Conservation (phyloP, 1,284 basidiomycete genomes). For the Leccinum fallax region DNA sequence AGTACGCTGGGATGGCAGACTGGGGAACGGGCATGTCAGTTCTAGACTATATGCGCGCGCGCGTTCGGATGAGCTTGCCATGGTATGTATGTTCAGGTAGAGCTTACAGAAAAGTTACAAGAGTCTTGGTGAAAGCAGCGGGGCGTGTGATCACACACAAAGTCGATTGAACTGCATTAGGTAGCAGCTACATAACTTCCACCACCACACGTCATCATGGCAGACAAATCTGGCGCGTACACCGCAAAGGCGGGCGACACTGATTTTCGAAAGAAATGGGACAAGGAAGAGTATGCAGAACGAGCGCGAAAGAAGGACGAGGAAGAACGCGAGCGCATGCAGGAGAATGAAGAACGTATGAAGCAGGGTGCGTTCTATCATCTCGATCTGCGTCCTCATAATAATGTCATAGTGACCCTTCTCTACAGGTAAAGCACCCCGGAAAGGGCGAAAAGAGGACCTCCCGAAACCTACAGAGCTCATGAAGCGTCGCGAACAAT, state of each 20-base stretch:
- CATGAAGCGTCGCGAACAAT: conserved; percentile 80
- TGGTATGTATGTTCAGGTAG: conserved; percentile 20
- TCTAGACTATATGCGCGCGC: neutral
- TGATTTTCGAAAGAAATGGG: conserved; percentile 84
- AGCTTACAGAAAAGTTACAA: conserved; percentile 24
- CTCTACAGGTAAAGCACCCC: conserved; percentile 76
- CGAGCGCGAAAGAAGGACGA: conserved; percentile 73
- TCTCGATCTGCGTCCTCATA: neutral
- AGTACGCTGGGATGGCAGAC: conserved; percentile 82
- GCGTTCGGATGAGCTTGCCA: conserved; percentile 31
- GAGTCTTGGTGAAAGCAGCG: neutral
- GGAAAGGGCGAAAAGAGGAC: conserved; percentile 64
- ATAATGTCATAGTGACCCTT: neutral
- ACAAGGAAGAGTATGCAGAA: conserved; percentile 83
- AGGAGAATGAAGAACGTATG: conserved; percentile 81
- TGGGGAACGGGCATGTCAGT: conserved; percentile 39
- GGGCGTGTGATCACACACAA: conserved; percentile 19
- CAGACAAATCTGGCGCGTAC: conserved; percentile 63
- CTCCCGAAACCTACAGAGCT: conserved; percentile 89
- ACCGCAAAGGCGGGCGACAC: conserved; percentile 66
- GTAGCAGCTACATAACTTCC: neutral
- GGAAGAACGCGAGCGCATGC: conserved; percentile 79
- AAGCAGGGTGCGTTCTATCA: conserved; percentile 64
- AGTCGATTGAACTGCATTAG: neutral
- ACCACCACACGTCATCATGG: conserved; percentile 42